These are phyloP conservation scores for Trypethelium eluteriae DNA, from an alignment of 495 filamentous ascomycete species.

Conservation along the genomic window DNA sequence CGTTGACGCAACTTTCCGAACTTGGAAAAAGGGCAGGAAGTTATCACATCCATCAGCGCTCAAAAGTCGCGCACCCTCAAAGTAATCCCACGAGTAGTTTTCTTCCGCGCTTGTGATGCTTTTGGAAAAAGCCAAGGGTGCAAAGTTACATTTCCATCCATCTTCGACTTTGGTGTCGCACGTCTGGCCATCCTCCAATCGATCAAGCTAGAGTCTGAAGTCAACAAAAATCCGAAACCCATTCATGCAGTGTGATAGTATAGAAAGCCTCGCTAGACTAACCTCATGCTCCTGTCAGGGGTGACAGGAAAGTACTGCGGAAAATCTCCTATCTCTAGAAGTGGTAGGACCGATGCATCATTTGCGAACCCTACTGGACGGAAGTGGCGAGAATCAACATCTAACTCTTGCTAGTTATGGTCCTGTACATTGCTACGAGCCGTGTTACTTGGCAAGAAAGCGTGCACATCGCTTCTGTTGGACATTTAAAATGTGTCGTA, in stretches of 20 bases:
- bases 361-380: not conserved
- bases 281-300: not conserved
- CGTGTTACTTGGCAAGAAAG: not conserved
- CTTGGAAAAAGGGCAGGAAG: not conserved
- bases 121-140: constrained; percentile 10
- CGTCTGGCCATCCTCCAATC: not conserved
- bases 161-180: not conserved
- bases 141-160: constrained; percentile 8
- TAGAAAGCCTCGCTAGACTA: not conserved
- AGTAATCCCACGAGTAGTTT: not conserved
- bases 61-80: not conserved
- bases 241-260: not conserved
- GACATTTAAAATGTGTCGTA: not conserved
- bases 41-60: not conserved
- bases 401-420: not conserved
- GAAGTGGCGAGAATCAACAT: not conserved
- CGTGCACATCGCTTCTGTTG: not conserved
- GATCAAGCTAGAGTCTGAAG: not conserved
- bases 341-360: not conserved
- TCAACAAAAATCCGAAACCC: not conserved
- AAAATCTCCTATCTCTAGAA: not conserved
- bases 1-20: not conserved
- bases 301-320: not conserved
- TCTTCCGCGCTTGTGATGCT: constrained; percentile 7
- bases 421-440: not conserved